Base-by-base conservation (phyloP, 768 basidiomycete species). In the Mycena olivaceomarginata region DNA sequence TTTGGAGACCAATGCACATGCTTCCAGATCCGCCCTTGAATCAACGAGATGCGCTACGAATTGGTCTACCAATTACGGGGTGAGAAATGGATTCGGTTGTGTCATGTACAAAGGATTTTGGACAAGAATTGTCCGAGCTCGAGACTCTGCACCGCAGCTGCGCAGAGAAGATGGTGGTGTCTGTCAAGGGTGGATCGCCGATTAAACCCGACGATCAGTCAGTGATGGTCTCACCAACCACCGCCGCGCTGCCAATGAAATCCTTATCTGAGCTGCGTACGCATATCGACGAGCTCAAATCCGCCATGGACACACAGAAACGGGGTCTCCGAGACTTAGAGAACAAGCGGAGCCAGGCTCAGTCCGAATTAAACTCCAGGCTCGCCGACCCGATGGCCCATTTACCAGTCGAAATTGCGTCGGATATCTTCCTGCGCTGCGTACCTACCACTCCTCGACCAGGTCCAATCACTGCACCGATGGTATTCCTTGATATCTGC, bases 321-420 rank as follows among this genome's bases (percentile, higher is more conserved):
- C 31, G 31, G 31, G 31, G 31, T 31, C 56, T 69, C 2, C 67
- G 37, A 20, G 53, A 41, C 37, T 25, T 69, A 31, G 40, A 69
- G 22, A 39, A 37, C 15, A 18, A 69, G 31, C 48, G 53, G 40
- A 57, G 67, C 67, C 22, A 69, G 12, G 67, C 51, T 56, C 67
- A 48, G 40, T 16, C 48, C 20, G 48, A 41, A 12, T 31, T 69
- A 25, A 69, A 69, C 15, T 56, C 67, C 18, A 13, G 51, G 25
- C 51, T 69, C 37, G 67, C n/a, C n/a, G n/a, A 69, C 40, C 67
- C 67, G 1, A 69, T 69, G 53, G 53, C 67, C 1, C 67, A 40
- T 8, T 39, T 69, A 15, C 67, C 67, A n/a, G 8, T 69, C 48
- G 67, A 69, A 57, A 37, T 69, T 8, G 9, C 22, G 7, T 69